Conservation (phyloP, 2,329 filamentous ascomycete genomes). For the Alternaria consortialis region DNA sequence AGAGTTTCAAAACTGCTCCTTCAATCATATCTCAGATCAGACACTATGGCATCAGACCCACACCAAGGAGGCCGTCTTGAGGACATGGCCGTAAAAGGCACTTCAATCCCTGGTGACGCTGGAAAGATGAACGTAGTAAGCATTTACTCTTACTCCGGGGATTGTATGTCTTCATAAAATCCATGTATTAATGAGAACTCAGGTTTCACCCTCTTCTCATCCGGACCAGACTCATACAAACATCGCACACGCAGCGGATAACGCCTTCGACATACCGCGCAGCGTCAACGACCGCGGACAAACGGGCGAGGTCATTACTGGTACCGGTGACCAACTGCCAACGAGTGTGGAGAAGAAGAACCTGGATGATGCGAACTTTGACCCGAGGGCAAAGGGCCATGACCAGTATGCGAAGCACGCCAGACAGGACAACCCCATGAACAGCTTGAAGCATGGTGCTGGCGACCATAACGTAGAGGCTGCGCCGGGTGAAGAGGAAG, state of each 20-base stretch:
- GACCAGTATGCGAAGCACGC: conserved; percentile 35
- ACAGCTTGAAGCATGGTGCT: conserved; percentile 24
- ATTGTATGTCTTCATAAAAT: background rate
- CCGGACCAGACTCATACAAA: conserved; percentile 57
- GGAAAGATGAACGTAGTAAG: conserved; percentile 50
- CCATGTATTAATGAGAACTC: conserved; percentile 9
- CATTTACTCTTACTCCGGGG: background rate
- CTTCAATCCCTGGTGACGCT: conserved; percentile 57
- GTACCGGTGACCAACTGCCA: conserved; percentile 44
- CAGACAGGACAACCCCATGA: conserved; percentile 26
- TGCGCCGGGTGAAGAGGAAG: conserved; percentile 39
- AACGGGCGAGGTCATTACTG: conserved; percentile 49
- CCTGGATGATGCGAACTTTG: conserved; percentile 33
- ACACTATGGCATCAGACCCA: conserved; percentile 34
- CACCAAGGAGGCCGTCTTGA: conserved; percentile 47
- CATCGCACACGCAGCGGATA: conserved; percentile 58
- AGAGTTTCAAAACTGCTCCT: background rate
- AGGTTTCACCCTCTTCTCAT: conserved; percentile 59
- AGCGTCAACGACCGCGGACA: conserved; percentile 41
- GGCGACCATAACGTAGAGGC: conserved; percentile 30
- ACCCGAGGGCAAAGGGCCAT: conserved; percentile 37
- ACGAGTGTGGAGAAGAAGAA: conserved; percentile 44
- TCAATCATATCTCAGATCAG: background rate
- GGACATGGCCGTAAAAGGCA: conserved; percentile 50
- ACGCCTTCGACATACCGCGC: conserved; percentile 58